These are phyloP conservation scores for Yarrowia alimentaria DNA, from an alignment of 805 yeast genomes.

Conservation along the genomic window DNA sequence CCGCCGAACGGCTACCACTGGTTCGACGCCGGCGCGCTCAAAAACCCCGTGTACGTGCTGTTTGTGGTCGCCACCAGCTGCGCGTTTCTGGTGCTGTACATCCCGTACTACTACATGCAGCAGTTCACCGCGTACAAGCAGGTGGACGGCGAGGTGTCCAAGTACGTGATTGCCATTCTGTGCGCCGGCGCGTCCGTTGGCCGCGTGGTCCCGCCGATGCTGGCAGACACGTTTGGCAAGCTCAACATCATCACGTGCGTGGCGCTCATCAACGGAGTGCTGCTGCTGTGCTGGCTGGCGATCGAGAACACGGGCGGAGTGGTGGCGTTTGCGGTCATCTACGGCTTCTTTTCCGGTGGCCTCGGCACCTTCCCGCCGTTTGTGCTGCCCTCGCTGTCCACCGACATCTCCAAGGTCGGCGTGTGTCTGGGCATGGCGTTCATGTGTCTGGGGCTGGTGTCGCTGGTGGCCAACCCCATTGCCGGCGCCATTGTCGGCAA, in stretches of 20 bases:
- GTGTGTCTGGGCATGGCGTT: constrained; percentile 61
- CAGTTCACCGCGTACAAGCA: constrained; percentile 17
- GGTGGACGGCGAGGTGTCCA: constrained; percentile 25
- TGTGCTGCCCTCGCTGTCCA: constrained; percentile 26
- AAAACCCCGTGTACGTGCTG: constrained; percentile 32
- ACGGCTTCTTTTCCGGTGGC: constrained; percentile 36
- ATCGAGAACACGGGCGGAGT: no score
- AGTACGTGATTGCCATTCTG: constrained; percentile 34
- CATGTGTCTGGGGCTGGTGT: constrained; percentile 53
- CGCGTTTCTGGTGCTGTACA: constrained; percentile 20
- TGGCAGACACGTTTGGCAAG: constrained; percentile 51
- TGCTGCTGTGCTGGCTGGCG: constrained; percentile 39
- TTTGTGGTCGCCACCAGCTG: constrained; percentile 42
- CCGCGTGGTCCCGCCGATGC: constrained; percentile 47
- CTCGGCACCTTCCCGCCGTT: constrained; percentile 30
- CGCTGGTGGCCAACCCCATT: constrained; percentile 37
- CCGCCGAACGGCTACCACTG: no score
- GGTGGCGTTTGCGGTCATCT: constrained; percentile 34
- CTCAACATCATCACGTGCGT: constrained; percentile 42
- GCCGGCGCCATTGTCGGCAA: constrained; percentile 36
- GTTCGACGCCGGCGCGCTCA: constrained; percentile 19
- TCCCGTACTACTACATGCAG: constrained; percentile 28
- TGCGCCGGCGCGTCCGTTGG: constrained; percentile 45
- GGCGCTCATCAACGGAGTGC: constrained; percentile 38
- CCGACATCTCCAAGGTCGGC: constrained; percentile 46